A percentile compares a stretch with the other conserved stretches of the same genome.
phyloP scores from a whole-genome alignment of 176 grass and related monocot genomes.

The Triticum dicoccoides region DNA sequence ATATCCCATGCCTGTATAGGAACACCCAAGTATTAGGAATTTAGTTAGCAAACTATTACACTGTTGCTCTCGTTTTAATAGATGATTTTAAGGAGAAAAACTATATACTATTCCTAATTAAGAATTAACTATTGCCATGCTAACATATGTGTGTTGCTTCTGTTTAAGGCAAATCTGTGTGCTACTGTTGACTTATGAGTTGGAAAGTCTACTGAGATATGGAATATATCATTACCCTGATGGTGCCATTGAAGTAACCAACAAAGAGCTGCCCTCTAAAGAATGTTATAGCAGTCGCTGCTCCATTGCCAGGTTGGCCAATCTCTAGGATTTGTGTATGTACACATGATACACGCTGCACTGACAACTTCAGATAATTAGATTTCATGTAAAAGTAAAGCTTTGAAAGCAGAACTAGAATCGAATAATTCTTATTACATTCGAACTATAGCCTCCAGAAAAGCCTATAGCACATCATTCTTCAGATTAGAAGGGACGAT shows the following conservation, averaged over 20 bases:
- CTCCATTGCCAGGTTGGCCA: constrained; percentile 58
- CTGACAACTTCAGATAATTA: constrained; percentile 46
- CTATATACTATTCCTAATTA: background rate
- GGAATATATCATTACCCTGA: constrained; percentile 64
- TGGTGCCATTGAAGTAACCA: constrained; percentile 84
- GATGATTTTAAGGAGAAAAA: background rate
- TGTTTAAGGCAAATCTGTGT: background rate
- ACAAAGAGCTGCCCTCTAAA: constrained; percentile 85
- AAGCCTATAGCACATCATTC: constrained; percentile 12
- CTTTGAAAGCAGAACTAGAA: background rate
- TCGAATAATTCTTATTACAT: background rate
- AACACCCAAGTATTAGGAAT: background rate
- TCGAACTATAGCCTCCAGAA: background rate
- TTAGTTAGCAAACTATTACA: constrained; percentile 13
- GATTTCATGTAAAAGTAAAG: constrained; percentile 20
- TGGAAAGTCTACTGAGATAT: constrained; percentile 24
- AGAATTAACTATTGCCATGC: background rate
- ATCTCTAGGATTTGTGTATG: constrained; percentile 97
- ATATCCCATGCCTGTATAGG: constrained; percentile 89
- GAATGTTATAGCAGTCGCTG: constrained; percentile 84
- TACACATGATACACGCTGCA: constrained; percentile 94
- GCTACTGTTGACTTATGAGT: constrained; percentile 10
- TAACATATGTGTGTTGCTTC: background rate
- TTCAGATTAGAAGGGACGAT: background rate
- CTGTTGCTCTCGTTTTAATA: background rate